phyloP scores from a whole-genome alignment of 352 stramenopile species.

The Globisporangium cylindrosporum region DNA sequence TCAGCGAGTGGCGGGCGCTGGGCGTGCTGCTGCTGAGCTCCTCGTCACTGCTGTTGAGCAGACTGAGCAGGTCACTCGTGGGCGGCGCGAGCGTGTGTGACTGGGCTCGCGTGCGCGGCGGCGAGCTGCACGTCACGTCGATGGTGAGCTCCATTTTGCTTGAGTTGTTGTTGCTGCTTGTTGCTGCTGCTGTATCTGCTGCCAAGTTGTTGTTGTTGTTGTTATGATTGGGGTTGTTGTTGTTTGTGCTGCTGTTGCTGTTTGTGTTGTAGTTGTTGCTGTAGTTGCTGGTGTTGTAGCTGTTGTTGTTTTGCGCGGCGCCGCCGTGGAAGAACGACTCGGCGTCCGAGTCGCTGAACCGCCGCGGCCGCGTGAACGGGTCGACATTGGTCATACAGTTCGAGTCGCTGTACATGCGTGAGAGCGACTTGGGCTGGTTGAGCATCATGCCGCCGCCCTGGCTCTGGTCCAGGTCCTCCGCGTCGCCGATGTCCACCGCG shows the following conservation, averaged over 20 bases:
- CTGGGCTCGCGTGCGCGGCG: constrained; percentile 13
- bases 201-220: not conserved
- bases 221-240: not conserved
- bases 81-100: constrained; percentile 13
- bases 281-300: constrained; percentile 10
- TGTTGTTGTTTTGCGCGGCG: constrained; percentile 24
- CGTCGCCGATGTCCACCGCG: constrained; percentile 71
- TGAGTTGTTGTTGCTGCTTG: not conserved
- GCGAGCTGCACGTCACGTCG: constrained; percentile 13
- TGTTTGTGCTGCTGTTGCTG: not conserved
- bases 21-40: constrained; percentile 12
- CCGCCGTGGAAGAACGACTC: constrained; percentile 60
- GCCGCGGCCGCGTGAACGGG: constrained; percentile 44
- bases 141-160: constrained; percentile 20
- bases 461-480: constrained; percentile 41
- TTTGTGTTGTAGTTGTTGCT: constrained; percentile 3
- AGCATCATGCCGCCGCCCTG: constrained; percentile 19
- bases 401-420: constrained; percentile 73
- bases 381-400: constrained; percentile 39
- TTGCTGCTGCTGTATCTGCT: constrained; percentile 11
- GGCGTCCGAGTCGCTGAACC: constrained; percentile 82
- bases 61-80: not conserved
- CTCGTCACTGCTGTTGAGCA: constrained; percentile 2
- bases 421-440: constrained; percentile 57
- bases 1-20: not conserved